Percentiles rank a stretch among this genome's conserved stretches.
Evolutionary conservation across 1,139 yeast species (phyloP).

Genomic region (Dujonia santamariae): DNA sequence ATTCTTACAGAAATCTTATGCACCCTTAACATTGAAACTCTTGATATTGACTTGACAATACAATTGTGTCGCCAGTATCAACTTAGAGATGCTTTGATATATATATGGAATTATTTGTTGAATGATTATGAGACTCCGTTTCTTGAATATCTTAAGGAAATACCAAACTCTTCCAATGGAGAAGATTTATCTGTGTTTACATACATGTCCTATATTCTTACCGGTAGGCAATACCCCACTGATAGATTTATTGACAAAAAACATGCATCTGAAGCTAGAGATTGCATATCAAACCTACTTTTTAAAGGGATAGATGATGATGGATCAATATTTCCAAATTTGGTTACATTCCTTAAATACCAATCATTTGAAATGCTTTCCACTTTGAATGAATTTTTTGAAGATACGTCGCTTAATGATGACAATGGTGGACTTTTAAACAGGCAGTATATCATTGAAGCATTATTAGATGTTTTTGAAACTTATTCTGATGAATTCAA

Average conservation of each 20-base stretch:
- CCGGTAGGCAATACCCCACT: slow-evolving; percentile 78
- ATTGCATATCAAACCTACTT: slow-evolving; percentile 48
- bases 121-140: slow-evolving; percentile 70
- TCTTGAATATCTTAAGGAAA: slow-evolving; percentile 47
- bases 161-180: slow-evolving; percentile 13
- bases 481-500: slow-evolving; percentile 27
- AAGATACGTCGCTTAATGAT: slow-evolving; percentile 64
- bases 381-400: slow-evolving; percentile 74
- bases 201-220: slow-evolving; percentile 65
- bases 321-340: slow-evolving; percentile 53
- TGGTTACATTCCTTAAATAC: slow-evolving; percentile 44
- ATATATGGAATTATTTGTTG: slow-evolving; percentile 65
- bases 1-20: slow-evolving; percentile 65
- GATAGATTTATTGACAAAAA: slow-evolving; percentile 42
- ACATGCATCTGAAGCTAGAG: slow-evolving; percentile 35
- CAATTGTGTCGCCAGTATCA: slow-evolving; percentile 53
- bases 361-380: slow-evolving; percentile 60
- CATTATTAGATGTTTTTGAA: slow-evolving; percentile 52
- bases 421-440: slow-evolving; percentile 38
- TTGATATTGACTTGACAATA: slow-evolving; percentile 73
- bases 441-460: slow-evolving; percentile 67
- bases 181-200: slow-evolving; percentile 17
- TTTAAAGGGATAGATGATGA: slow-evolving; percentile 31
- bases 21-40: slow-evolving; percentile 55
- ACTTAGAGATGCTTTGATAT: slow-evolving; percentile 59